Evolutionary conservation across 345 rosid genomes (phyloP).

Genomic region (Arabidopsis suecica): DNA sequence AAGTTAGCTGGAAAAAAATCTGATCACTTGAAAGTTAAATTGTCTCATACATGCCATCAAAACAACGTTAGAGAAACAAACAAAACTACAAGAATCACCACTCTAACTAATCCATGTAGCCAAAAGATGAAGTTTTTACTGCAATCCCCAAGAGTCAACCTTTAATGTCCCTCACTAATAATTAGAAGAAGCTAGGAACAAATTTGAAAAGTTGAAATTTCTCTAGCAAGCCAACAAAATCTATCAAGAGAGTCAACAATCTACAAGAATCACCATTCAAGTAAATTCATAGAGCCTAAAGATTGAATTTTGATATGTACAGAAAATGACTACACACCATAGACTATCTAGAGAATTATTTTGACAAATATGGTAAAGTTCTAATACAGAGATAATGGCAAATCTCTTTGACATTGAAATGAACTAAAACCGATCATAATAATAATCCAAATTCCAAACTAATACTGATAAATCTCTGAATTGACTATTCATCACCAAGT

Average conservation of each 20-base stretch:
- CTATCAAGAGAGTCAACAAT: constrained; percentile 24
- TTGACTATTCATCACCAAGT: background rate
- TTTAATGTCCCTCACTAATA: background rate
- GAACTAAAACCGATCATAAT: background rate
- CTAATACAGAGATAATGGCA: constrained; percentile 4
- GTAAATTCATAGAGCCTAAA: background rate
- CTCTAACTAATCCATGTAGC: background rate
- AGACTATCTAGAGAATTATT: background rate
- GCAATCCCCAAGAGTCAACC: constrained; percentile 21
- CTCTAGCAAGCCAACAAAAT: constrained; percentile 8
- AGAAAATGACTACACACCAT: constrained; percentile 19
- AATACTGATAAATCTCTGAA: background rate
- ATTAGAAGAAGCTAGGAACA: constrained; percentile 1
- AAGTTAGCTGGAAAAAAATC: background rate
- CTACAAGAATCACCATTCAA: constrained; percentile 6
- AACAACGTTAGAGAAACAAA: background rate
- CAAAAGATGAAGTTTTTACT: background rate
- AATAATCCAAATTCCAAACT: background rate
- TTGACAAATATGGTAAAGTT: constrained; percentile 3
- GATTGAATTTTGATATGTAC: constrained; percentile 19
- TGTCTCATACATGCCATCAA: background rate
- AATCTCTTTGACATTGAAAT: constrained; percentile 20
- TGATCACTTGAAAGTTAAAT: background rate
- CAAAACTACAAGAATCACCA: background rate
- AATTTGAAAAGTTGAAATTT: constrained; percentile 4